Percentiles rank a stretch among this genome's conserved stretches.
Conservation (phyloP, 2,329 filamentous ascomycete genomes). For the Phialemoniopsis sp. region DNA sequence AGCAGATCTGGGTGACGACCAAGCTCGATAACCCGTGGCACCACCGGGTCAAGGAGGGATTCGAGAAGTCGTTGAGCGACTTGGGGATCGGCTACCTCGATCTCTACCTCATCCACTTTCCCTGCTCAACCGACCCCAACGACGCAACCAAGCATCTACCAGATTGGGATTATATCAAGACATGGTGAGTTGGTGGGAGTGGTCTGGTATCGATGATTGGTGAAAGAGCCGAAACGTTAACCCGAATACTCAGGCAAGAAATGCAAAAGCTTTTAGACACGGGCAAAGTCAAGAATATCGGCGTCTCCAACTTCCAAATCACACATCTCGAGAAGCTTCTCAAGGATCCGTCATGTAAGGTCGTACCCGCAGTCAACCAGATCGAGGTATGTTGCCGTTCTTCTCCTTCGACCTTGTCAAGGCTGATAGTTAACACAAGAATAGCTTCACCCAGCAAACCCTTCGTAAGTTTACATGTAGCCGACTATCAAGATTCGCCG, state of each 20-base stretch:
- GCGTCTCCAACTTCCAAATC: slow-evolving; percentile 66
- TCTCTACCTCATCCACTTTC: slow-evolving; percentile 72
- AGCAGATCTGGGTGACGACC: slow-evolving; percentile 69
- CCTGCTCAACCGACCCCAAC: slow-evolving; percentile 56
- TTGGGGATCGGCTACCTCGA: slow-evolving; percentile 64
- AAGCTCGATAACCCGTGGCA: slow-evolving; percentile 83
- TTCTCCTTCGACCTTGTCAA: neutral
- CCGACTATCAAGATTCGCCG: too few species aligned
- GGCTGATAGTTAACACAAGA: too few species aligned
- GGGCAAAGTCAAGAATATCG: slow-evolving; percentile 61
- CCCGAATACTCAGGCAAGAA: slow-evolving; percentile 26
- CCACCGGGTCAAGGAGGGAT: slow-evolving; percentile 60
- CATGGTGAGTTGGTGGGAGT: slow-evolving; percentile 73
- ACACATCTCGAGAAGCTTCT: slow-evolving; percentile 62
- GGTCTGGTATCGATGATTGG: slow-evolving; percentile 26
- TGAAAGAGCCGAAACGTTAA: too few species aligned
- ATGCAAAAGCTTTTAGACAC: slow-evolving; percentile 48
- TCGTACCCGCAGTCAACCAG: slow-evolving; percentile 53
- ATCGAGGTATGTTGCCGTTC: slow-evolving; percentile 45
- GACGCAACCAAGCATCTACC: slow-evolving; percentile 63
- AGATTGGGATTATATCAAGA: slow-evolving; percentile 81
- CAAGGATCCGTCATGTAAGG: slow-evolving; percentile 45
- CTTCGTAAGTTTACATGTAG: slow-evolving; percentile 29
- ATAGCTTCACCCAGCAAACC: slow-evolving; percentile 53
- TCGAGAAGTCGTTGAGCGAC: slow-evolving; percentile 55